Evolutionary conservation across 2,329 filamentous ascomycete species (phyloP), one percentile per base, ranked within the genome.

Genomic region (Xylaria sp.): DNA sequence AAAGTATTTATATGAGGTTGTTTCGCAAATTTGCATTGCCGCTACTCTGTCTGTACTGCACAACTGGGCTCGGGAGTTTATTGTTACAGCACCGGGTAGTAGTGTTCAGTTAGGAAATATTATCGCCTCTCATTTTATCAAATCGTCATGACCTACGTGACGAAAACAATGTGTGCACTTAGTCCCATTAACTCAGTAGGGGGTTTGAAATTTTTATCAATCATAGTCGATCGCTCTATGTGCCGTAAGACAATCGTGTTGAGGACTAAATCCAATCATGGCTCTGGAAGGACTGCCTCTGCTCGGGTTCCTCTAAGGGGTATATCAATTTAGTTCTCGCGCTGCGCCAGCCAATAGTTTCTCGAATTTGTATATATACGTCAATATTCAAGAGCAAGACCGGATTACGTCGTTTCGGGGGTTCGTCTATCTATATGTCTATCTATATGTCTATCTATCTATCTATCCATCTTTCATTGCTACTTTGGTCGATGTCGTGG

Each of bases 61-160:
- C 23, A 25, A 28, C 60, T 60, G n/a, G 7, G 13, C 20, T 31
- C 36, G 31, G 46, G 58, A 20, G 9, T 36, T 36, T 9, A 15
- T 10, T 56, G 28, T 52, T 39, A 18, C 20, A 52, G 28, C 20
- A 33, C 31, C 12, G 10, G 48, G 49, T 57, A 62, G 36, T 60
- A 70, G 48, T 68, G 9, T 57, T 65, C n/a, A 43, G 58, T 31
- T 63, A 60, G 59, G 48, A 67, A 69, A 69, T 69, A 60, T n/a
- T 33, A 67, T 51, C 59, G 25, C 64, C 67, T 69, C 67, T 43
- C 33, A 64, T 28, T 36, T 28, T 67, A 63, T 52, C 4, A 23
- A n/a, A 20, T 36, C n/a, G 2, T 59, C 57, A 23, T 8, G 7
- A 20, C 10, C 33, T 6, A 39, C 23, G 52, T 56, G 52, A 39